Evolutionary conservation across 2,329 filamentous ascomycete species (phyloP).

Genomic region (Aspergillus pseudonomiae): DNA sequence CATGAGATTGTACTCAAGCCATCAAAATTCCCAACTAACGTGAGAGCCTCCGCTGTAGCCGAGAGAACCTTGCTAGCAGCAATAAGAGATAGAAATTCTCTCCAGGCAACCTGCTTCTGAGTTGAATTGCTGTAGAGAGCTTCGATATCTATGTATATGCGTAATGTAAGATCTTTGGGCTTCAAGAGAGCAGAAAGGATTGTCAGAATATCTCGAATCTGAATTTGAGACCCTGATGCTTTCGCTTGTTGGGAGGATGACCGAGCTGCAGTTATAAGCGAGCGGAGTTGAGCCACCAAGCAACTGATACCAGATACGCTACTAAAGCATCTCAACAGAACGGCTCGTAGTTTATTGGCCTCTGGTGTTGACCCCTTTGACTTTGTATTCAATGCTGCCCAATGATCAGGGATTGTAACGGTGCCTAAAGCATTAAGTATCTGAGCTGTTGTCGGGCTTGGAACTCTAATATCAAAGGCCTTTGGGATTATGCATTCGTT

Average conservation of each 20-base stretch:
- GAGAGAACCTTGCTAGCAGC: conserved; percentile 64
- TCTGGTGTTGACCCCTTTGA: conserved; percentile 16
- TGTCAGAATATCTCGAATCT: conserved; percentile 40
- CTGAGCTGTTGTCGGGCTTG: conserved; percentile 71
- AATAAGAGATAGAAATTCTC: conserved; percentile 61
- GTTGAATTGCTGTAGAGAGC: conserved; percentile 42
- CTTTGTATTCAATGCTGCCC: conserved; percentile 60
- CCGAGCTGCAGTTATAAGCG: conserved; percentile 50
- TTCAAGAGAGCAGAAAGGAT: conserved; percentile 46
- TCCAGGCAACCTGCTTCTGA: conserved; percentile 62
- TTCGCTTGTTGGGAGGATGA: conserved; percentile 31
- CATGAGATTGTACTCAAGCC: conserved; percentile 50
- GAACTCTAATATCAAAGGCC: conserved; percentile 61
- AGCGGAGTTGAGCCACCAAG: conserved; percentile 69
- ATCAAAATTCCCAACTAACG: conserved; percentile 37
- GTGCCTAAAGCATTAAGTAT: conserved; percentile 75
- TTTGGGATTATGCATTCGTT: conserved; percentile 25
- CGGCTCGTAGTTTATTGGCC: conserved; percentile 39
- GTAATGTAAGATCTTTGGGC: conserved; percentile 44
- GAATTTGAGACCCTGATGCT: conserved; percentile 36
- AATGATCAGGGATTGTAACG: conserved; percentile 79
- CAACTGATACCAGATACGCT: conserved; percentile 79
- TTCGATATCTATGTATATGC: conserved; percentile 51
- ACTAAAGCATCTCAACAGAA: conserved; percentile 65
- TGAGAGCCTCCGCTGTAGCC: conserved; percentile 58